Percentiles rank a stretch among this genome's conserved stretches.
phyloP scores from a whole-genome alignment of 163 green algal species.

The Chlamydomonas reinhardtii region DNA sequence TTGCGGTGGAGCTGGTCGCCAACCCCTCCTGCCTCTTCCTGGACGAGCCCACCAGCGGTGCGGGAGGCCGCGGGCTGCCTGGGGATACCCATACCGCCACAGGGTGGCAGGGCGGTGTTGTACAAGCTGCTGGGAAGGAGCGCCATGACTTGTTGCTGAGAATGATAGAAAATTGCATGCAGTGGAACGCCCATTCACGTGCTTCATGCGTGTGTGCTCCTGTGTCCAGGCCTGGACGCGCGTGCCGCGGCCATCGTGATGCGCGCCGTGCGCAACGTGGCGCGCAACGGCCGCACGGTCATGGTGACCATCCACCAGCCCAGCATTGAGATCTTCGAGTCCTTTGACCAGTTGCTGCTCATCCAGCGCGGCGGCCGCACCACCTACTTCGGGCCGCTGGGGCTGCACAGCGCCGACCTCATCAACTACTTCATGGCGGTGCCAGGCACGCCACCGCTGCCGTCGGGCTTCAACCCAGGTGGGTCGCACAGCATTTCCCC shows the following conservation, averaged over 20 bases:
- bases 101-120: no score
- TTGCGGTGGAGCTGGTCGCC: constrained; percentile 84
- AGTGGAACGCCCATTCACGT: no score
- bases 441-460: constrained; percentile 56
- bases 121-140: no score
- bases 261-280: constrained; percentile 68
- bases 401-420: constrained; percentile 65
- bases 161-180: no score
- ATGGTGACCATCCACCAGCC: constrained; percentile 90
- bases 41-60: constrained; percentile 77
- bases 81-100: no score
- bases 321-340: constrained; percentile 76
- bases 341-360: constrained; percentile 87
- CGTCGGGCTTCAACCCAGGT: constrained; percentile 76
- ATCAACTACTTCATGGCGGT: constrained; percentile 79
- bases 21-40: constrained; percentile 80
- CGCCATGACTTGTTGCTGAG: no score
- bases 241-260: constrained; percentile 67
- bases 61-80: not conserved
- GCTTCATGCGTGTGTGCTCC: no score
- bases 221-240: constrained; percentile 68
- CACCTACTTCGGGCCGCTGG: constrained; percentile 80
- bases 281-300: constrained; percentile 67
- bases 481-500: no score
- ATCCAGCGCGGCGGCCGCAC: constrained; percentile 78